Evolutionary conservation across 2,329 filamentous ascomycete species (phyloP).

Genomic region (Ophiostoma triangulosporum): DNA sequence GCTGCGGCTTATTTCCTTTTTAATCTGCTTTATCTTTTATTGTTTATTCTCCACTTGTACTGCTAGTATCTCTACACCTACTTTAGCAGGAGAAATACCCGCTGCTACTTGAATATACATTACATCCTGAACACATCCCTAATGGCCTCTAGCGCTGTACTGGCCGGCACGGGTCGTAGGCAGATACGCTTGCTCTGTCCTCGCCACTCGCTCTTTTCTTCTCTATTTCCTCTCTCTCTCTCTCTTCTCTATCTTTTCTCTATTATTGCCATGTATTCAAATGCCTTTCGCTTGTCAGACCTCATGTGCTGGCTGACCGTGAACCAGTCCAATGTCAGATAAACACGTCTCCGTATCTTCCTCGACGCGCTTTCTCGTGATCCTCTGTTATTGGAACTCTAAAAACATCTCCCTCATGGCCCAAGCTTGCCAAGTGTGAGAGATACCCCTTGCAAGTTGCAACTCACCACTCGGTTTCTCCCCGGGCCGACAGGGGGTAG

Average conservation of each 20-base stretch:
- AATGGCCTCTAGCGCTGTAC: constrained; percentile 2
- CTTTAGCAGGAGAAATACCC: background rate
- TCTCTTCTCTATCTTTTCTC: constrained; percentile 4
- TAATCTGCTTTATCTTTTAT: background rate
- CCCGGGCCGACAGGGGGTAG: background rate
- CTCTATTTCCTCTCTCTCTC: constrained; percentile 8
- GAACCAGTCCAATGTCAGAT: too few species aligned
- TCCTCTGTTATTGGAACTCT: background rate
- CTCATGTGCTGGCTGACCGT: too few species aligned
- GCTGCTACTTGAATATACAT: background rate
- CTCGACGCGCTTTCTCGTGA: background rate
- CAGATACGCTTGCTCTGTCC: too few species aligned
- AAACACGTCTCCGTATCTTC: background rate
- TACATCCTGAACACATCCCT: too few species aligned
- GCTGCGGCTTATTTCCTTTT: background rate
- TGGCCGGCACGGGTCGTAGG: background rate
- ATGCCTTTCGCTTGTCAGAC: background rate
- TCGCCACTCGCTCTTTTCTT: constrained; percentile 3
- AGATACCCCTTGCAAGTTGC: background rate
- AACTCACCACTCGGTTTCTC: background rate
- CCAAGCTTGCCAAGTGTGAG: background rate
- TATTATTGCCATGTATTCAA: too few species aligned
- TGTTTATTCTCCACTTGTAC: background rate
- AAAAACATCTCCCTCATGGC: background rate
- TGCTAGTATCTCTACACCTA: background rate